phyloP scores from a whole-genome alignment of 768 basidiomycete genomes.

The Trametes coccinea region DNA sequence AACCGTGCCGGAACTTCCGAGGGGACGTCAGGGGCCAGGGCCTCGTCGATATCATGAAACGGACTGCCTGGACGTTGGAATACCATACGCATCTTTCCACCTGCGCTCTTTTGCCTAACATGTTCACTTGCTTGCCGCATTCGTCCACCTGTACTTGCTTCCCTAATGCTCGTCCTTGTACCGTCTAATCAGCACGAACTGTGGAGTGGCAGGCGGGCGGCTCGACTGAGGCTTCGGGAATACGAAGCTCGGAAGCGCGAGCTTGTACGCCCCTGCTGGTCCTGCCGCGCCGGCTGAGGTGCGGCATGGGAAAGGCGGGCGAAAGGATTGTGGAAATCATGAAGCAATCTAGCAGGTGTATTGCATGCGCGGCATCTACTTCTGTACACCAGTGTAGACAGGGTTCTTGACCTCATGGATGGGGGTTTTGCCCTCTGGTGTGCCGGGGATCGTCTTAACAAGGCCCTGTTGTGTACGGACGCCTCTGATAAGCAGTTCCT shows the following conservation, averaged over 20 bases:
- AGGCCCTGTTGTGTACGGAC: slow-evolving; percentile 60
- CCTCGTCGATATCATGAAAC: neutral
- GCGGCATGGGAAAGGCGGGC: neutral
- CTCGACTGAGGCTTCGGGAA: neutral
- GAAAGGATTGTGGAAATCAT: neutral
- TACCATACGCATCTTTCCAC: slow-evolving; percentile 3
- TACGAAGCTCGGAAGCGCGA: neutral
- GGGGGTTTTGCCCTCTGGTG: slow-evolving; percentile 76
- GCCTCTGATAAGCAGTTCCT: no score
- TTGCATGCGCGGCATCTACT: slow-evolving; percentile 43
- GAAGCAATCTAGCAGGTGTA: slow-evolving; percentile 11
- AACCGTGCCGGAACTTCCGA: neutral
- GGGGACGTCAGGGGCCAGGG: neutral
- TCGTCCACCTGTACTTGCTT: slow-evolving; percentile 6
- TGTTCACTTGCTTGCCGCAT: slow-evolving; percentile 7
- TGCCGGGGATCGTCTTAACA: slow-evolving; percentile 86
- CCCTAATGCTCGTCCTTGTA: slow-evolving; percentile 7
- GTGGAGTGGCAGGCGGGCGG: no score
- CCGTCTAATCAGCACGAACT: neutral
- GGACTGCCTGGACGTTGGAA: slow-evolving; percentile 12
- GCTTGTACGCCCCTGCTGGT: neutral
- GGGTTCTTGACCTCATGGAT: slow-evolving; percentile 90
- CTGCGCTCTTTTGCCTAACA: neutral
- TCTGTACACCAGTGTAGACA: slow-evolving; percentile 82
- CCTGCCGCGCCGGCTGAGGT: neutral